Conservation (phyloP, 495 filamentous ascomycete genomes). For the Parachaetomium inaequale region DNA sequence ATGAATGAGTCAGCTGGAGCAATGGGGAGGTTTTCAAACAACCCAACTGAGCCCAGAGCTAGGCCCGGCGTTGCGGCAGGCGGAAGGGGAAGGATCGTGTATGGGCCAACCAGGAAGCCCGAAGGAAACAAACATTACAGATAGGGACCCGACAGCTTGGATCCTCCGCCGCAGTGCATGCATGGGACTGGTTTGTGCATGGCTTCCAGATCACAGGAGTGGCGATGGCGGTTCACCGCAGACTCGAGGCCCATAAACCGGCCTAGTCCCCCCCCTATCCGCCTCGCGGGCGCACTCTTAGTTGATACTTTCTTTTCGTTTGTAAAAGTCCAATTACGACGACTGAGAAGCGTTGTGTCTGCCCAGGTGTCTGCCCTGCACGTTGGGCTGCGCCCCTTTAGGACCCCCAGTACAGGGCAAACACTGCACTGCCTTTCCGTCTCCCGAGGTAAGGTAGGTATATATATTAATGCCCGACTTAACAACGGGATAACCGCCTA, state of each 20-base stretch:
- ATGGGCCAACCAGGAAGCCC: neutral
- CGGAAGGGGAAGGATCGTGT: neutral
- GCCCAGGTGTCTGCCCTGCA: neutral
- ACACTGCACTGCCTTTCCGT: no score
- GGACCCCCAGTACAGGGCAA: neutral
- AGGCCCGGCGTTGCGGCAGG: neutral
- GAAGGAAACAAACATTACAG: neutral
- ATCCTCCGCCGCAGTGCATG: neutral
- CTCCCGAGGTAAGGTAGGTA: no score
- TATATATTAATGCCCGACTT: no score
- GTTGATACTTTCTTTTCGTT: neutral
- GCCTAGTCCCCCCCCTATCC: neutral
- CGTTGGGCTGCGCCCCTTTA: neutral
- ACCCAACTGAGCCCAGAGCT: neutral
- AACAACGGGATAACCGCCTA: no score
- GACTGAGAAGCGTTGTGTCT: no score
- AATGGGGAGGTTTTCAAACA: neutral
- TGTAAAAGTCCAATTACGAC: no score
- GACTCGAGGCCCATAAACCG: neutral
- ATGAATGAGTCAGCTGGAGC: neutral
- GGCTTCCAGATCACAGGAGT: constrained; percentile 2
- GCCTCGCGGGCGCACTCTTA: neutral
- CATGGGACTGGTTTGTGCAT: neutral
- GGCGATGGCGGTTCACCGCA: neutral
- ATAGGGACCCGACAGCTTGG: constrained; percentile 1